Percentiles rank a stretch among this genome's conserved stretches.
Evolutionary conservation across 768 basidiomycete genomes (phyloP).

Genomic region (Holtermannia corniformis): DNA sequence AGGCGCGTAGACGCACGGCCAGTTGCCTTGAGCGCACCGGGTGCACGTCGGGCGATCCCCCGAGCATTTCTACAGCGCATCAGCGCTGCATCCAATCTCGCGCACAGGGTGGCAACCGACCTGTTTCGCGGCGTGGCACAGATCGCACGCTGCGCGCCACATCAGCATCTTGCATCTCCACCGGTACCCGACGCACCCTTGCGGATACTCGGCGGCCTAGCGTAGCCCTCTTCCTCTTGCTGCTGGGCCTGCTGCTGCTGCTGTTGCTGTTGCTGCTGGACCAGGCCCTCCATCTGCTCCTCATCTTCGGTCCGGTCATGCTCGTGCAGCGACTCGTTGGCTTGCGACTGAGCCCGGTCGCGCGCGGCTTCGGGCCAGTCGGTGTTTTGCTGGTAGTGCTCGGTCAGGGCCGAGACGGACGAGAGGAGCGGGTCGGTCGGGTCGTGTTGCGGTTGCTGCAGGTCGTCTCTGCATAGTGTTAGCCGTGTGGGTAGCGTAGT

Average conservation of each 20-base stretch:
- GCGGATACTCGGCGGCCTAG: slow-evolving; percentile 32
- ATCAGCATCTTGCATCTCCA: background rate
- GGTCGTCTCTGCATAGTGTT: background rate
- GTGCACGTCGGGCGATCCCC: slow-evolving; percentile 36
- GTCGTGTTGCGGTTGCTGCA: background rate
- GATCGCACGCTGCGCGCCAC: slow-evolving; percentile 24
- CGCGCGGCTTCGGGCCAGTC: background rate
- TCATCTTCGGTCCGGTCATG: background rate
- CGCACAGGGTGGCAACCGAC: slow-evolving; percentile 5
- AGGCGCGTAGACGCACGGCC: slow-evolving; percentile 35
- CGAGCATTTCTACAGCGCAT: slow-evolving; percentile 27
- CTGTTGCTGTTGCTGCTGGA: background rate
- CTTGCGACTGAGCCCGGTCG: background rate
- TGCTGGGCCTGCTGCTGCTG: background rate
- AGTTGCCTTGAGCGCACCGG: slow-evolving; percentile 30
- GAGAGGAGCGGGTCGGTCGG: background rate
- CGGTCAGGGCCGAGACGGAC: background rate
- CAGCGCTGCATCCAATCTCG: background rate
- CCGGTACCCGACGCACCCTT: slow-evolving; percentile 30
- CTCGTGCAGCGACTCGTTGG: background rate
- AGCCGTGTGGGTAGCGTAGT: too few relatives aligned
- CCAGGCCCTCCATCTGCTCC: background rate
- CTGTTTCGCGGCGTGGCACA: slow-evolving; percentile 36
- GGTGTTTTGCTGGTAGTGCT: background rate
- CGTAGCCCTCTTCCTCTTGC: slow-evolving; percentile 1